Evolutionary conservation across 2,329 filamentous ascomycete genomes (phyloP).

Genomic region (Blastomyces silverae): DNA sequence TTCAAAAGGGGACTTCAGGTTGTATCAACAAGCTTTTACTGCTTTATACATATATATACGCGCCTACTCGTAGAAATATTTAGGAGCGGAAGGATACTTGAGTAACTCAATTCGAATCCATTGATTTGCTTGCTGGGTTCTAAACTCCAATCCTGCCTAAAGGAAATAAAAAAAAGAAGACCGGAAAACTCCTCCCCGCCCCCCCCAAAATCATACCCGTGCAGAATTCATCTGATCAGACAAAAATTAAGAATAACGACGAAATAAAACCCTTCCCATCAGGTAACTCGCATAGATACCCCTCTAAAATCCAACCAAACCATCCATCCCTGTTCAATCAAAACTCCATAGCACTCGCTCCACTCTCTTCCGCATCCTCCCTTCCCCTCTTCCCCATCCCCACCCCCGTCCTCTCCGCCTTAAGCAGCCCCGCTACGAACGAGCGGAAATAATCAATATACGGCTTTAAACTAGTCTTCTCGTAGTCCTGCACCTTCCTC

Average conservation of each 20-base stretch:
- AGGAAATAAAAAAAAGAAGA: neutral
- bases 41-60: too few species aligned
- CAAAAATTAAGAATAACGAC: neutral
- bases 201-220: neutral
- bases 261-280: neutral
- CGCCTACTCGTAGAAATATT: too few species aligned
- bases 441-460: slow-evolving; percentile 84
- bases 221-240: neutral
- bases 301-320: neutral
- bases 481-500: slow-evolving; percentile 69
- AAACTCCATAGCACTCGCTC: slow-evolving; percentile 53
- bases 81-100: too few species aligned
- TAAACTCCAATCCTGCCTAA: neutral
- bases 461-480: slow-evolving; percentile 91
- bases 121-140: neutral
- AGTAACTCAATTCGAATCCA: neutral
- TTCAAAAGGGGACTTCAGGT: too few species aligned
- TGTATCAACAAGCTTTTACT: too few species aligned
- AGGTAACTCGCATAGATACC: neutral
- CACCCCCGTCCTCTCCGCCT: slow-evolving; percentile 57
- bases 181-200: neutral
- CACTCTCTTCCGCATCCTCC: slow-evolving; percentile 26
- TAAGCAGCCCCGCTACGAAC: slow-evolving; percentile 72
- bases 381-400: slow-evolving; percentile 47
- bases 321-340: slow-evolving; percentile 42